Conservation (phyloP, 257 asterid genomes). For the Solanum habrochaites region DNA sequence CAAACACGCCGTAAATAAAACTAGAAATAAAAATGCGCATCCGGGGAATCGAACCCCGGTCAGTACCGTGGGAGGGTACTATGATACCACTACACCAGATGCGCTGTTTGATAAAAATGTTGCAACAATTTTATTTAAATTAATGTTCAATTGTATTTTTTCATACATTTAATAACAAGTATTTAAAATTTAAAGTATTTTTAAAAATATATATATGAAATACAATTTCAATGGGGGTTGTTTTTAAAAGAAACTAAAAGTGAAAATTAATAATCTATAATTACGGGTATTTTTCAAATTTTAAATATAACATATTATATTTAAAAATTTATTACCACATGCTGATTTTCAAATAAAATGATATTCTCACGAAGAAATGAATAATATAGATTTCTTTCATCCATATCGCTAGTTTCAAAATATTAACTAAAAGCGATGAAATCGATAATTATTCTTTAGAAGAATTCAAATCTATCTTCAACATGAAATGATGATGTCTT, state of each 20-base stretch:
- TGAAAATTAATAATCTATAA: not conserved
- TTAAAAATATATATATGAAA: too few relatives aligned
- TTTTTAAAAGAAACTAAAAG: too few relatives aligned
- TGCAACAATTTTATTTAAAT: accelerated
- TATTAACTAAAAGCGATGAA: not conserved
- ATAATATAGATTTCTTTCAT: too few relatives aligned
- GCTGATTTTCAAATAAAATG: not conserved
- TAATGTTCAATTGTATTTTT: too few relatives aligned
- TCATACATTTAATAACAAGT: too few relatives aligned
- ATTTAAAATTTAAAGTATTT: too few relatives aligned
- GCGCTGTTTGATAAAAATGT: constrained; percentile 23
- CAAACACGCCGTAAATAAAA: not conserved
- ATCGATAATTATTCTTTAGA: not conserved
- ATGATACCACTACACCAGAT: constrained; percentile 99
- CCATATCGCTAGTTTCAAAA: not conserved
- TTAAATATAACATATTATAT: too few relatives aligned
- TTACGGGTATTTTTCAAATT: too few relatives aligned
- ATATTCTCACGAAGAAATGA: too few relatives aligned
- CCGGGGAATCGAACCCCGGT: constrained; percentile 99
- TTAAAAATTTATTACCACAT: not conserved
- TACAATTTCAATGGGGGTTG: not conserved
- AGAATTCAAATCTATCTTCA: too few relatives aligned
- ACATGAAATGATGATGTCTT: too few relatives aligned
- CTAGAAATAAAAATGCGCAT: constrained; percentile 34
- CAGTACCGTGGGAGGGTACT: constrained; percentile 99